Evolutionary conservation across 345 rosid species (phyloP).

Genomic region (Salix viminalis): DNA sequence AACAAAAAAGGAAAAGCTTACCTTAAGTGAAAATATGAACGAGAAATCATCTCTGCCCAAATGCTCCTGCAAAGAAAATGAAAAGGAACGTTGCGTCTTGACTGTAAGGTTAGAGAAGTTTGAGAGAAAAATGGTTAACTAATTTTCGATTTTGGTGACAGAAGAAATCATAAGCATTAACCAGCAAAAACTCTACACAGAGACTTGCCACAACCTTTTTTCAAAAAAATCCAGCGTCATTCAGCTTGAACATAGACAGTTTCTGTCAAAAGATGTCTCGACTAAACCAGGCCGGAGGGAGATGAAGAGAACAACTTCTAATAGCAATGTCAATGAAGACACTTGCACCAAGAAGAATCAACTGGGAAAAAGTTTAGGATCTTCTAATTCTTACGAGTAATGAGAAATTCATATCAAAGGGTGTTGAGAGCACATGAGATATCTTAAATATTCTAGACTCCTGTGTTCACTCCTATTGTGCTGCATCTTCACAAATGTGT

Average conservation of each 20-base stretch:
- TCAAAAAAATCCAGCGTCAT: neutral
- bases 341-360: neutral
- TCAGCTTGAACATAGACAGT: neutral
- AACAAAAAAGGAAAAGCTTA: constrained; percentile 24
- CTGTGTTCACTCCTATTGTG: neutral
- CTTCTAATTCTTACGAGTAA: neutral
- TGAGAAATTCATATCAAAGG: neutral
- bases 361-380: no score
- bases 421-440: neutral
- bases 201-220: neutral
- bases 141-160: neutral
- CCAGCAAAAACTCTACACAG: neutral
- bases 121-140: neutral
- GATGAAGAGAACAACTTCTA: neutral
- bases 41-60: constrained; percentile 79
- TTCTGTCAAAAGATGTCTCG: neutral
- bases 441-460: neutral
- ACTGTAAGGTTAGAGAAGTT: neutral
- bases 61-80: constrained; percentile 59
- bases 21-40: constrained; percentile 88
- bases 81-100: constrained; percentile 13
- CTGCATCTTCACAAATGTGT: neutral
- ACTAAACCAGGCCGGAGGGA: neutral
- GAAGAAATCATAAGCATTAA: neutral
- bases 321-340: neutral